phyloP scores from a whole-genome alignment of 345 rosid genomes.

The Syzygium oleosum region DNA sequence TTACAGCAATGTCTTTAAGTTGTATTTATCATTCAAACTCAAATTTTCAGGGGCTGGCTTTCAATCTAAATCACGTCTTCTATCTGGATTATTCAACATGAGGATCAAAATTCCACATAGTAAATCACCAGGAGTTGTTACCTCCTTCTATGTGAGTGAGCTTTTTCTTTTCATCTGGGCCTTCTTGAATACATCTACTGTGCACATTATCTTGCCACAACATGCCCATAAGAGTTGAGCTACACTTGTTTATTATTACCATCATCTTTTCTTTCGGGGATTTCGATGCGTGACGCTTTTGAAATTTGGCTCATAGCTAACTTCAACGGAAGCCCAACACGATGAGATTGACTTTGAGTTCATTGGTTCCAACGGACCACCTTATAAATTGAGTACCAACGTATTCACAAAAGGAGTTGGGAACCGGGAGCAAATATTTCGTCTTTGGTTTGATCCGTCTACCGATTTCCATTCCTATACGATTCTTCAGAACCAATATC shows the following conservation, averaged over 20 bases:
- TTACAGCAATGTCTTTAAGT: too few relatives aligned
- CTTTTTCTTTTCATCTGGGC: background rate
- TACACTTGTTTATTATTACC: background rate
- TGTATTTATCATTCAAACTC: background rate
- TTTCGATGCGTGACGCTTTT: background rate
- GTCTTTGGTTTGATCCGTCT: constrained; percentile 15
- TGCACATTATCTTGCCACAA: background rate
- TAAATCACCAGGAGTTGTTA: constrained; percentile 1
- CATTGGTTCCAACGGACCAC: constrained; percentile 4
- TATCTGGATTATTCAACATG: constrained; percentile 1
- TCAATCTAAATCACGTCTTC: background rate
- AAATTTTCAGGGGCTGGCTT: constrained; percentile 6
- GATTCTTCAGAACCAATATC: constrained; percentile 7
- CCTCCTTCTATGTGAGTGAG: constrained; percentile 9
- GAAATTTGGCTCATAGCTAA: background rate
- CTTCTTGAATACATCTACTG: background rate
- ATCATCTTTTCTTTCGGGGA: background rate
- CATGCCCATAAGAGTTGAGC: background rate
- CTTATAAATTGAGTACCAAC: constrained; percentile 2
- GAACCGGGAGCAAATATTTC: constrained; percentile 2
- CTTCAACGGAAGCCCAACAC: background rate
- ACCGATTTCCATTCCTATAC: constrained; percentile 9
- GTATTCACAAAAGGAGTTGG: constrained; percentile 1
- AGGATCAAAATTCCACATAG: background rate
- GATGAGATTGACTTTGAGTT: constrained; percentile 16